Evolutionary conservation across 2,329 filamentous ascomycete genomes (phyloP), one percentile per base, ranked within the genome.

Genomic region (Fusarium miscanthi): DNA sequence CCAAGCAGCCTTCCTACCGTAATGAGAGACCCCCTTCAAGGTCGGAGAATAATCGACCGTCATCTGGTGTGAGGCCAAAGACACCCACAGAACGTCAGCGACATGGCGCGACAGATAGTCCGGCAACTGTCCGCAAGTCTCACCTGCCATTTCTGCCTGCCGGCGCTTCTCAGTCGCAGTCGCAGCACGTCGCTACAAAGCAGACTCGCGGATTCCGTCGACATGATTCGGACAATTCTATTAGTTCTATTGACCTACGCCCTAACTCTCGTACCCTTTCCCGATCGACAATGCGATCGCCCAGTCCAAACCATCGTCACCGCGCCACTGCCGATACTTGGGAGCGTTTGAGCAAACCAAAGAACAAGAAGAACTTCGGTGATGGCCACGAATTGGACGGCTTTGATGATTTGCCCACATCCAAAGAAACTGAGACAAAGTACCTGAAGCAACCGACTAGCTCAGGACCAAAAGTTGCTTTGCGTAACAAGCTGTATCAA

Each of bases 351-450:
- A 95, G 89, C 70, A 93, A 91, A 80, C 94, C 94, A 6, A 82
- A 81, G 75, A 81, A 81, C 56, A 82, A 82, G 73, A 82, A 81
- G 69, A 79, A 82, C 87, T 99, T 97, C 83, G 96, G 96, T 17
- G 94, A 98, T 80, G 96, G 96, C 21, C 93, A 92, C 67, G 96
- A 99, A 81, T 87, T 99, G 38, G 95, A 98, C 75, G 91, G 89
- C 5, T 98, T 99, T 80, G 96, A 99, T 80, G 96, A 99, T 81
- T 85, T 99, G 62, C 95, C 95, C 3, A 98, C 95, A 0, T 98
- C 95, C 21, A 90, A 88, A 17, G 90, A 92, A 67, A 88, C 90
- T 19, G 96, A 99, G 82, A 94, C 91, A 70, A 93, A 90, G 76
- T 99, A 90, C 78, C 86, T 94, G 69, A 97, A 95, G 81, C 90